These are phyloP conservation scores for Vanderwaltozyma tropicalis DNA, from an alignment of 805 yeast species.

Conservation along the genomic window DNA sequence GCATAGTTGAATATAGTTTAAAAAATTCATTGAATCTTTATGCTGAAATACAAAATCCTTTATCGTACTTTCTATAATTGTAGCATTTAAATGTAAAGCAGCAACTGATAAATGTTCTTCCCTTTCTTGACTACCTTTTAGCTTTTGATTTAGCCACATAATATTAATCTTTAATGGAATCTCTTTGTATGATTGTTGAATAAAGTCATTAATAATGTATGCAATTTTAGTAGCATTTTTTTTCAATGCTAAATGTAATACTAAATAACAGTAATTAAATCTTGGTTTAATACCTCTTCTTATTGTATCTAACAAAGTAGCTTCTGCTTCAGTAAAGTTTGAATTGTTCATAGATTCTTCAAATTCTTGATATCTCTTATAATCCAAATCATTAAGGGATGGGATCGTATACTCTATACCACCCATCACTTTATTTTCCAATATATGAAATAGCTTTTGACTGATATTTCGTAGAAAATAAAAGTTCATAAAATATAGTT, in stretches of 20 bases:
- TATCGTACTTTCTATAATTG: constrained; percentile 3
- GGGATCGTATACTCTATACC: constrained; percentile 4
- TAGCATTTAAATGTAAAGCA: background rate
- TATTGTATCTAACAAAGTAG: constrained; percentile 9
- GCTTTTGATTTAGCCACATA: constrained; percentile 15
- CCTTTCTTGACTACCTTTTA: background rate
- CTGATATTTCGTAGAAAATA: constrained; percentile 8
- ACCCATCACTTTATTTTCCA: constrained; percentile 2
- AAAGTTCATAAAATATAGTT: constrained; percentile 5
- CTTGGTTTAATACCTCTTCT: constrained; percentile 17
- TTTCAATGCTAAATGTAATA: constrained; percentile 12
- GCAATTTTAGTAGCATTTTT: constrained; percentile 10
- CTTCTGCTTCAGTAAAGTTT: constrained; percentile 7
- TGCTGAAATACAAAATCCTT: constrained; percentile 10
- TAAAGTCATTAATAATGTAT: constrained; percentile 10
- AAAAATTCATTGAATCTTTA: constrained; percentile 10
- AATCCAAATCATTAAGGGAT: constrained; percentile 6
- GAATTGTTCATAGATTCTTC: constrained; percentile 3
- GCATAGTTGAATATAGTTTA: constrained; percentile 17
- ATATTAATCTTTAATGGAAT: constrained; percentile 19
- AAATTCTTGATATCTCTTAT: constrained; percentile 5
- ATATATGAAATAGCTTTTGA: constrained; percentile 2
- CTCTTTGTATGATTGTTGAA: constrained; percentile 7
- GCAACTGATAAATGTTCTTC: too few relatives aligned
- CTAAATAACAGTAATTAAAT: constrained; percentile 12